Base-by-base conservation (phyloP, 1,284 basidiomycete species). In the Anthracocystis setariae region DNA sequence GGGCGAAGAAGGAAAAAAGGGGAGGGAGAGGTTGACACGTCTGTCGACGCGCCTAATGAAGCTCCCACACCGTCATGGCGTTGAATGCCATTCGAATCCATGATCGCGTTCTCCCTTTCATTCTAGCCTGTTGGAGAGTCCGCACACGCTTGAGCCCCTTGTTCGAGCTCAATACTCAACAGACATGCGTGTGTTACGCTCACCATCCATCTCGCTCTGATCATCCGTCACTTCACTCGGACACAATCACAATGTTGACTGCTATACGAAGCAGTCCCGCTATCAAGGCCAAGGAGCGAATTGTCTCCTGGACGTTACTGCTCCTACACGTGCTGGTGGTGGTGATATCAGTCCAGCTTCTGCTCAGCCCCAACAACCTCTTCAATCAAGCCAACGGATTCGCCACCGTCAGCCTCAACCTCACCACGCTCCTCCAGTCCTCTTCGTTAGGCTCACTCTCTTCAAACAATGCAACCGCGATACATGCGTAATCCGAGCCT, bases 401-500 rank as follows among this genome's bases (percentile, higher is more conserved):
- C 13, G 64, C 64, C n/a, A 67, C n/a, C n/a, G 64, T 67, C 48
- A 40, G 27, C n/a, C 51, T 67, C 35, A 46, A 67, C 38, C 25
- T 29, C 1, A 27, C 20, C 5, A 43, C 43, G 9, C 32, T 66
- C 10, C 18, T 43, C 0, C 27, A n/a, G n/a, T 21, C 46, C 3
- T 38, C 13, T 24, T 8, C 44, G 0, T 4, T 33, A 24, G 44
- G 12, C 27, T 35, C 40, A 15, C 48, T 21, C 2, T 18, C 32
- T 5, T 9, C 27, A 8, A 29, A 29, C 23, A 54, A 62, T n/a
- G n/a, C 42, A 10, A 58, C 48, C 39, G 27, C 37, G 12, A 4
- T n/a, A 20, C 38, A 35, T 13, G 1, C 13, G n/a, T 48, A 23
- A 48, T n/a, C n/a, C n/a, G 8, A 33, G 25, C 13, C 9, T 21